Evolutionary conservation across 2,329 filamentous ascomycete genomes (phyloP).

Genomic region (Hyphodiscus sp.): DNA sequence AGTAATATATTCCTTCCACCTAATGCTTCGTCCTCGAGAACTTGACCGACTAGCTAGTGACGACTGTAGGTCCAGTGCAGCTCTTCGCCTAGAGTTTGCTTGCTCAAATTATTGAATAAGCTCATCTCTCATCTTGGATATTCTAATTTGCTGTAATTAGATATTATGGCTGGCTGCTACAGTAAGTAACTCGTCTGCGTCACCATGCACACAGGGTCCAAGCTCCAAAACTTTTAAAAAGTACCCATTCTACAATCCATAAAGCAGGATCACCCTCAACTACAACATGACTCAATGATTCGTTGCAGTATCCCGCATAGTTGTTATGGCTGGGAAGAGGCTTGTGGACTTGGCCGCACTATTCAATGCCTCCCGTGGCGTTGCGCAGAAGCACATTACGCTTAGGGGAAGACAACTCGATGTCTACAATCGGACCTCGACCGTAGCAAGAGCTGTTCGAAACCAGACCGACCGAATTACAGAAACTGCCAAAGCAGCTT

Average conservation of each 20-base stretch:
- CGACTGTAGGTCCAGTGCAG: no score
- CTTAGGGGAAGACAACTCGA: slow-evolving; percentile 54
- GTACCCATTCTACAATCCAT: not conserved
- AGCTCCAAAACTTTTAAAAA: not conserved
- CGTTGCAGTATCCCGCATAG: not conserved
- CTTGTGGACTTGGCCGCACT: slow-evolving; percentile 65
- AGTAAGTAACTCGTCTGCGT: not conserved
- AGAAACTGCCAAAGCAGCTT: slow-evolving; percentile 53
- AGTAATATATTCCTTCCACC: not conserved
- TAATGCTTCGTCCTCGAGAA: no score
- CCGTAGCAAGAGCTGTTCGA: slow-evolving; percentile 55
- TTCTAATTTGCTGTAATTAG: no score
- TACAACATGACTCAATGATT: slow-evolving; percentile 17
- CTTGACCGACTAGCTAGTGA: no score
- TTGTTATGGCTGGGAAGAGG: slow-evolving; percentile 51
- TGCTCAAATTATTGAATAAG: no score
- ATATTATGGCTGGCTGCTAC: no score
- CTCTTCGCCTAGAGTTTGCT: no score
- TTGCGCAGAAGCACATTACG: slow-evolving; percentile 57
- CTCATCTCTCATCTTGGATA: no score
- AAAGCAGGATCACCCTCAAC: not conserved
- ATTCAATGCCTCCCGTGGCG: slow-evolving; percentile 60
- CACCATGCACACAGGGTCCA: not conserved
- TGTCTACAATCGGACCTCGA: slow-evolving; percentile 57
- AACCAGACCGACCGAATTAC: slow-evolving; percentile 55